Percentiles rank a stretch among this genome's conserved stretches.
phyloP scores from a whole-genome alignment of 257 asterid genomes.

The Nicotiana obtusifolia region DNA sequence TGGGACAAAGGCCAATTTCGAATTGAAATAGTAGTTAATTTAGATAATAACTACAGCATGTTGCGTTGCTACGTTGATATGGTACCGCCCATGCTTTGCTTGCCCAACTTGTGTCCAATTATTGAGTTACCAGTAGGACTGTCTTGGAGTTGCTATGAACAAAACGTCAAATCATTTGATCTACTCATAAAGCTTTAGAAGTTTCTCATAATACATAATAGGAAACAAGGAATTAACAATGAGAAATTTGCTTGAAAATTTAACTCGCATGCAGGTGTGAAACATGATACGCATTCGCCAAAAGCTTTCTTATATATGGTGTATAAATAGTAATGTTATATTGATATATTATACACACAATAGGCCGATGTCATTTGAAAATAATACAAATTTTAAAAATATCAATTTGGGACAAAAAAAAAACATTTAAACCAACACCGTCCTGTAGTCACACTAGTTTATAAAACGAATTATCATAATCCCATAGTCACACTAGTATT shows the following conservation, averaged over 20 bases:
- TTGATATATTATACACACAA: no score
- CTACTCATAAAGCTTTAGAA: background rate
- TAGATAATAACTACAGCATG: background rate
- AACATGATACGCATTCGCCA: no score
- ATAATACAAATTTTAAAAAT: background rate
- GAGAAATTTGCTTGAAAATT: background rate
- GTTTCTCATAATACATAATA: background rate
- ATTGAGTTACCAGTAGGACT: background rate
- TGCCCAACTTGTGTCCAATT: slow-evolving; percentile 3
- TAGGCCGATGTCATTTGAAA: background rate
- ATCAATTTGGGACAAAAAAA: background rate
- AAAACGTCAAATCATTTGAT: background rate
- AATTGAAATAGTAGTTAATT: slow-evolving; percentile 3
- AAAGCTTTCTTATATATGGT: no score
- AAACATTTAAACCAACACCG: background rate
- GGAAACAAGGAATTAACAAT: background rate
- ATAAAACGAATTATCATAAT: background rate
- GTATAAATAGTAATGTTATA: no score
- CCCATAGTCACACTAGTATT: no score
- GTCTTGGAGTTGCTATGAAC: background rate
- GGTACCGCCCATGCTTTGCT: slow-evolving; percentile 4
- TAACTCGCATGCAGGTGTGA: background rate
- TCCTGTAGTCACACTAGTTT: background rate
- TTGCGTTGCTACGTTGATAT: background rate
- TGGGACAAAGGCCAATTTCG: slow-evolving; percentile 1